Base-by-base conservation (phyloP, 2,329 filamentous ascomycete genomes). In the Plectosphaerella plurivora region DNA sequence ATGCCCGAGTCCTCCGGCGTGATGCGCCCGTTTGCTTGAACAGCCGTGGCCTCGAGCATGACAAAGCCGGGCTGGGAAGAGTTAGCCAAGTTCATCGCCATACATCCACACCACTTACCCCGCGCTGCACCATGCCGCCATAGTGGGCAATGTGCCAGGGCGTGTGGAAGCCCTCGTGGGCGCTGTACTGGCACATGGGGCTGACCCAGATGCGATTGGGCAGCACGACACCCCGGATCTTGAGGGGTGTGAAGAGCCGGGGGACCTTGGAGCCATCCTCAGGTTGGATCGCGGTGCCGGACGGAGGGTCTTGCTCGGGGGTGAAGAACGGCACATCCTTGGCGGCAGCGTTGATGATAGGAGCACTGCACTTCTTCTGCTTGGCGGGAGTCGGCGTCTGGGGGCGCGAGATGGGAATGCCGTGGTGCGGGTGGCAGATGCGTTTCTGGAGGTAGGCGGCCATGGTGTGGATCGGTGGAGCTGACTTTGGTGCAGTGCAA, bases 121-220 rank as follows among this genome's bases (percentile, higher is more conserved):
- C 88, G 3, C 87, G 83, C 60, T 83, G 78, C 24, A 86, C 73
- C 57, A 91, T 89, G 18, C 86, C 86, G 16, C 88, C 88, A 28
- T 90, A 73, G 60, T 91, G 88, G 2, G 87, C 82, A 36, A 86
- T 66, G 64, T 92, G 88, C 86, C 87, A 92, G 54, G 80, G 71
- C 0, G 84, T 89, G 57, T 82, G 77, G 63, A 89, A 86, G 10
- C 89, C 72, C 39, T 75, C 66, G 25, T 69, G 60, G 2, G 73
- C 67, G 5, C 67, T 72, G 57, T 76, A 76, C 57, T 77, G 74
- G 55, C 75, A 78, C 62, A 79, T 69, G 1, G 76, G 75, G 25
- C 72, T 69, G 18, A 76, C 59, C 57, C 73, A 68, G 51, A 79
- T 69, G 14, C 76, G 73, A 56, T 79, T 78, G 28, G 67, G 71